Base-by-base conservation (phyloP, 1,284 basidiomycete species). In the Cryptococcus maquisensis region DNA sequence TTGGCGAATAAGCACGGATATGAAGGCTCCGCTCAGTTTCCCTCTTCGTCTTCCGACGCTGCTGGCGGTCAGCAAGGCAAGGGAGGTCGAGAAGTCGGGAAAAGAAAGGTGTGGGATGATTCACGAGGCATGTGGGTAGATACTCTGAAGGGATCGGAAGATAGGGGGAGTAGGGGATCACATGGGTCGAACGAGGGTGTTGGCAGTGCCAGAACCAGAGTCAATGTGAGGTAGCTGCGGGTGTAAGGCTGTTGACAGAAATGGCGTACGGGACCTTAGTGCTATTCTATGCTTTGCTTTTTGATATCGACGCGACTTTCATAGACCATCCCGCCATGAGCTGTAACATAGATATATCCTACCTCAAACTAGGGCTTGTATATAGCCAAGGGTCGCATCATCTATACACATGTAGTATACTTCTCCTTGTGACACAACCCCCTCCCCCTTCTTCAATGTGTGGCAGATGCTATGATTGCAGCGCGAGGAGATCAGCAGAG, bases 141-240 rank as follows among this genome's bases (percentile, higher is more conserved):
- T 26, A 32, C 28, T 32, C 7, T 32, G 28, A 32, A 32, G 28
- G 28, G 28, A 10, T 32, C 28, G 6, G 28, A 32, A 10, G 4
- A 32, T 32, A 32, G 28, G 10, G 5, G 28, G 28, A 32, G 28
- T 10, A 32, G 28, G 28, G 28, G 28, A 5, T 36, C 54, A 15
- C 52, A 49, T 32, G 35, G 36, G 4, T 39, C 21, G 13, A 41
- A 44, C 20, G 38, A 47, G n/a, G 47, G 57, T 13, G 26, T 45
- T 0, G 61, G 60, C 4, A 65, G 64, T 45, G 51, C 56, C 13
- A 60, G 64, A 42, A 63, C 64, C 5, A 60, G 47, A 42, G 47
- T 65, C 36, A 52, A 53, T 44, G 28, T 61, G 28, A 32, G 28
- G 28, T 32, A n/a, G n/a, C n/a, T n/a, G n/a, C n/a, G n/a, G 28